phyloP scores from a whole-genome alignment of 1,284 basidiomycete genomes.

The Cutaneotrichosporon sp. region DNA sequence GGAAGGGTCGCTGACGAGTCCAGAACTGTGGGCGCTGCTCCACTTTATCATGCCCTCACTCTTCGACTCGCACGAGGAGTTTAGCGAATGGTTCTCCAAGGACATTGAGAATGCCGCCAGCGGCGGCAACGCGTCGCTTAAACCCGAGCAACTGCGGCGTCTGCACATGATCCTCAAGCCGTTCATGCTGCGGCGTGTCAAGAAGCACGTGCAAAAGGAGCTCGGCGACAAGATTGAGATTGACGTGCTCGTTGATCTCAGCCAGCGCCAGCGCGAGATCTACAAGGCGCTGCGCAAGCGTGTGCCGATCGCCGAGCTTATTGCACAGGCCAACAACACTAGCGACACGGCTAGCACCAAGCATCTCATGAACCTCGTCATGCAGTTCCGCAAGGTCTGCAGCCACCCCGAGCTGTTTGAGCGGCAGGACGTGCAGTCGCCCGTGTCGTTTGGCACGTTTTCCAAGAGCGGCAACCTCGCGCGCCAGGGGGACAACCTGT shows the following conservation, averaged over 20 bases:
- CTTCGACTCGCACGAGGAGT: slow-evolving; percentile 99
- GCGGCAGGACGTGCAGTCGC: slow-evolving; percentile 89
- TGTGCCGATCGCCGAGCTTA: slow-evolving; percentile 88
- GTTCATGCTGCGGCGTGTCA: slow-evolving; percentile 97
- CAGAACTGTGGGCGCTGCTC: slow-evolving; percentile 97
- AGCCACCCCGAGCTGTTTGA: slow-evolving; percentile 99
- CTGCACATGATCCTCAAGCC: slow-evolving; percentile 99
- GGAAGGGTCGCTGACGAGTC: slow-evolving; percentile 1
- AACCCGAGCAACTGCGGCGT: slow-evolving; percentile 90
- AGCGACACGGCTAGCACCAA: slow-evolving; percentile 55
- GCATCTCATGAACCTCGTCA: slow-evolving; percentile 97
- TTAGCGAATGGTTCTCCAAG: slow-evolving; percentile 99
- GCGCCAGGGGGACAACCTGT: slow-evolving; percentile 78
- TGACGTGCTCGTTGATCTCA: slow-evolving; percentile 91
- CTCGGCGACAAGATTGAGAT: slow-evolving; percentile 99
- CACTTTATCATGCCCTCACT: slow-evolving; percentile 99
- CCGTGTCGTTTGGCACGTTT: slow-evolving; percentile 81
- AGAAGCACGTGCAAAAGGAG: slow-evolving; percentile 98
- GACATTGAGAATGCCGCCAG: slow-evolving; percentile 96
- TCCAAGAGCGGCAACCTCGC: slow-evolving; percentile 73
- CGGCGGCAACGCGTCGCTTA: slow-evolving; percentile 62
- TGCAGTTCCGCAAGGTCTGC: slow-evolving; percentile 99
- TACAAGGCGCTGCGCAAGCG: slow-evolving; percentile 87
- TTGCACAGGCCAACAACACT: slow-evolving; percentile 88
- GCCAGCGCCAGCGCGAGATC: slow-evolving; percentile 85